These are phyloP conservation scores for Yarrowia divulgata DNA, from an alignment of 805 yeast species.

Conservation along the genomic window DNA sequence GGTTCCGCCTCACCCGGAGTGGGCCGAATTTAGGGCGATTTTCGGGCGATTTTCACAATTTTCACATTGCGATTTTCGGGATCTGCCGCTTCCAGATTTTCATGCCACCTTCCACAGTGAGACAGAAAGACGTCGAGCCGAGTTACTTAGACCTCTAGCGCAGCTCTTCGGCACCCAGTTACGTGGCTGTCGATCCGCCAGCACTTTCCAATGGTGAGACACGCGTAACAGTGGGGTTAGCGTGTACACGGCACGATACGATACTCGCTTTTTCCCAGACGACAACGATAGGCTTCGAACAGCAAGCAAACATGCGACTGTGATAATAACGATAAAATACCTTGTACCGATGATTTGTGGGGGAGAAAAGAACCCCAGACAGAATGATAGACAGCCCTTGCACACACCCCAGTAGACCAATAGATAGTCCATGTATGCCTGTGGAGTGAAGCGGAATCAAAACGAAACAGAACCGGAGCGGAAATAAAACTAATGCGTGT, in stretches of 20 bases:
- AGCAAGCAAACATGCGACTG: slow-evolving; percentile 16
- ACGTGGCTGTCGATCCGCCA: slow-evolving; percentile 2
- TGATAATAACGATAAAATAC: slow-evolving; percentile 11
- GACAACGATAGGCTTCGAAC: slow-evolving; percentile 5
- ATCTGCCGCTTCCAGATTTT: slow-evolving; percentile 27
- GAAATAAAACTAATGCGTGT: background rate
- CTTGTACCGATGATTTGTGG: background rate
- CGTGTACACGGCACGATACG: slow-evolving; percentile 2
- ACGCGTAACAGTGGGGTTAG: background rate
- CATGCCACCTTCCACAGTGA: slow-evolving; percentile 21
- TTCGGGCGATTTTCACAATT: too few relatives aligned
- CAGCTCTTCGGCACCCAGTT: slow-evolving; percentile 6
- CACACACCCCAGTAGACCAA: background rate
- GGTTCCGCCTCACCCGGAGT: too few relatives aligned
- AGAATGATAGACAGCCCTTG: too few relatives aligned
- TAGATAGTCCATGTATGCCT: background rate
- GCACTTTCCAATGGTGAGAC: slow-evolving; percentile 1
- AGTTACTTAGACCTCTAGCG: slow-evolving; percentile 12
- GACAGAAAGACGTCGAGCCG: slow-evolving; percentile 7
- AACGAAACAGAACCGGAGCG: background rate
- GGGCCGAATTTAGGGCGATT: too few relatives aligned
- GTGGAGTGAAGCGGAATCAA: background rate
- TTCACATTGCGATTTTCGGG: slow-evolving; percentile 10
- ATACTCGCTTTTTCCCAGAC: background rate
- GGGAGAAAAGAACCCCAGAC: background rate